Evolutionary conservation across 2,329 filamentous ascomycete genomes (phyloP).

Genomic region (Xylaria multiplex): DNA sequence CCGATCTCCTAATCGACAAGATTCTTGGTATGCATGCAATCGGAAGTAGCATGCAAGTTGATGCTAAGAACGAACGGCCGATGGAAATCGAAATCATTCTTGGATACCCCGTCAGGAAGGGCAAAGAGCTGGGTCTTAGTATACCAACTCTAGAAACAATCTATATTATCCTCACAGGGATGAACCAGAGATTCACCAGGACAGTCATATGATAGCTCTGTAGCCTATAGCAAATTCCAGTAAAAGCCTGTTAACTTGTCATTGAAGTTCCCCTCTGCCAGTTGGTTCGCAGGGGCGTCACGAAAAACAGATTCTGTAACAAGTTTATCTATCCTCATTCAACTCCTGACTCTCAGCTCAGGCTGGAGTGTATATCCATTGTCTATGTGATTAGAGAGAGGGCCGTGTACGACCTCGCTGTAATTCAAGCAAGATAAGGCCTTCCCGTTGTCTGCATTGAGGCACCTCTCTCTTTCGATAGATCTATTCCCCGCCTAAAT

Average conservation of each 20-base stretch:
- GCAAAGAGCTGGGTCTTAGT: constrained; percentile 62
- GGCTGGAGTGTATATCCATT: no score
- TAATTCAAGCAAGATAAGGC: no score
- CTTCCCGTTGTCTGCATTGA: background rate
- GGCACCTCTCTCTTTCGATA: no score
- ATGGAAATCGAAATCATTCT: constrained; percentile 73
- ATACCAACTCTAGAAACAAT: constrained; percentile 61
- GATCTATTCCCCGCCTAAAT: no score
- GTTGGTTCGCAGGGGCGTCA: no score
- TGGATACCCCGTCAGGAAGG: constrained; percentile 67
- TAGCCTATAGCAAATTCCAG: background rate
- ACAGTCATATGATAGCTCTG: background rate
- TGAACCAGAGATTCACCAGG: constrained; percentile 43
- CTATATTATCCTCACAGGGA: constrained; percentile 49
- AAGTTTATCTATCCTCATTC: no score
- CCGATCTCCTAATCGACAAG: constrained; percentile 59
- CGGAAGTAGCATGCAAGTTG: constrained; percentile 65
- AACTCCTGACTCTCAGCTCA: no score
- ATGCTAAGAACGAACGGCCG: constrained; percentile 64
- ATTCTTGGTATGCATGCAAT: constrained; percentile 58
- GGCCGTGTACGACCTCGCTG: no score
- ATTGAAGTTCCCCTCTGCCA: no score
- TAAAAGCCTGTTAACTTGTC: background rate
- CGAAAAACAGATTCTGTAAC: no score
- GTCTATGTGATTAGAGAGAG: no score